Percentiles rank a stretch among this genome's conserved stretches.
These are phyloP conservation scores for Aspergillus nomiae DNA, from an alignment of 2,329 filamentous ascomycete species.

Conservation along the genomic window DNA sequence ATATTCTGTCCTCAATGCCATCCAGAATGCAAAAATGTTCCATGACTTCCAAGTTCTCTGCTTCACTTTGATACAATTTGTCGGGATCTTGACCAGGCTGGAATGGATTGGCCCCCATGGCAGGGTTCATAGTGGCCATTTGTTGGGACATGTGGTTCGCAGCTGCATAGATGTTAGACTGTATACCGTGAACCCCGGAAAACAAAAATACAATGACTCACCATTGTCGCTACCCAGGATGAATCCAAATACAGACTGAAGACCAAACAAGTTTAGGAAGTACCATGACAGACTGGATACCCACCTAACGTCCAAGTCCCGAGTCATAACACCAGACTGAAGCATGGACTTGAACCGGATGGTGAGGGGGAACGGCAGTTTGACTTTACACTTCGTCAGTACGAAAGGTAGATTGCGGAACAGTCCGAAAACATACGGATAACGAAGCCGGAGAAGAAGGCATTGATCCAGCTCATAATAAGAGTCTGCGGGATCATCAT, in stretches of 20 bases:
- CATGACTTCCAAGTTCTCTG: constrained; percentile 92
- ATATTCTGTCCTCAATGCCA: constrained; percentile 79
- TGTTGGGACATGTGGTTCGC: constrained; percentile 89
- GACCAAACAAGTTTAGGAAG: constrained; percentile 93
- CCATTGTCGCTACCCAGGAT: constrained; percentile 94
- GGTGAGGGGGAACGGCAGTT: constrained; percentile 94
- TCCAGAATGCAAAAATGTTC: constrained; percentile 92
- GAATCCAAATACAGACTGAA: constrained; percentile 97
- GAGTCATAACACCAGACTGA: constrained; percentile 92
- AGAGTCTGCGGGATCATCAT: constrained; percentile 99
- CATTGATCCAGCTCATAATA: constrained; percentile 99
- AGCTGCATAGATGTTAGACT: constrained; percentile 55
- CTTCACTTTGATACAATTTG: constrained; percentile 90
- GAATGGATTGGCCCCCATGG: constrained; percentile 70
- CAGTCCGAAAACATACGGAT: constrained; percentile 67
- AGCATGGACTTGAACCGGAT: constrained; percentile 99
- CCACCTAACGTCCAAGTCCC: constrained; percentile 96
- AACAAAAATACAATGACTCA: constrained; percentile 50
- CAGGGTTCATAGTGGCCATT: constrained; percentile 73
- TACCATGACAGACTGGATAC: constrained; percentile 99
- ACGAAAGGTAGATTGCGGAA: background rate
- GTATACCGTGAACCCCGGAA: background rate
- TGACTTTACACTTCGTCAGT: constrained; percentile 59
- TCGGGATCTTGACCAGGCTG: constrained; percentile 91
- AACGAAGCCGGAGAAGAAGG: constrained; percentile 97